These are phyloP conservation scores for Haplosporangium sp. DNA, from an alignment of 371 early-diverging fungal genomes.

Conservation along the genomic window DNA sequence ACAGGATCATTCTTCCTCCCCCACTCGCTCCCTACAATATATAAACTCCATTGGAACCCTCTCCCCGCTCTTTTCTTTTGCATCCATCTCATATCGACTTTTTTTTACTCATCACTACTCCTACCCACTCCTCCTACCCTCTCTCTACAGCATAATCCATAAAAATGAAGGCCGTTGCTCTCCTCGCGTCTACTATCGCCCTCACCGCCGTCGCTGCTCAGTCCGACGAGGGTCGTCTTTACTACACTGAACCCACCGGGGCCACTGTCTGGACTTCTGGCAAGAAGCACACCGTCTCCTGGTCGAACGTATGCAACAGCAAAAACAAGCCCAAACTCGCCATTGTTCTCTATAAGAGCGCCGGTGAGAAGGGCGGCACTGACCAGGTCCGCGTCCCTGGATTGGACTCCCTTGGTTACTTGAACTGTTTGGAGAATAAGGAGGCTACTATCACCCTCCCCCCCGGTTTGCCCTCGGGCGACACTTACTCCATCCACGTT, in stretches of 20 bases:
- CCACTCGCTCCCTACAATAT: no score
- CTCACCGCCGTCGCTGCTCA: constrained; percentile 41
- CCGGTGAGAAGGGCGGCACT: constrained; percentile 14
- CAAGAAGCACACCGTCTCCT: constrained; percentile 41
- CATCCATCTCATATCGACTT: constrained; percentile 24
- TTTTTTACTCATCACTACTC: constrained; percentile 3
- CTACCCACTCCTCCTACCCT: constrained; percentile 4
- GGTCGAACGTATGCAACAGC: constrained; percentile 50
- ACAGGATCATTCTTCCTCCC: no score
- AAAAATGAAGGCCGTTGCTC: constrained; percentile 39
- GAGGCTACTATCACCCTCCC: constrained; percentile 25
- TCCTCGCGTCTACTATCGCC: constrained; percentile 27
- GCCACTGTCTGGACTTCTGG: constrained; percentile 45
- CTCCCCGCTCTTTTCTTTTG: background rate
- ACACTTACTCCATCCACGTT: constrained; percentile 36
- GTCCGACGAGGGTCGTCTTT: constrained; percentile 36
- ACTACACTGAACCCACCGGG: constrained; percentile 31
- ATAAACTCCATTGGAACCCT: no score
- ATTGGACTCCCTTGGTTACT: constrained; percentile 24
- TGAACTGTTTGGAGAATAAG: constrained; percentile 37
- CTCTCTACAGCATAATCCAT: background rate
- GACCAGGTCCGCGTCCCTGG: constrained; percentile 36
- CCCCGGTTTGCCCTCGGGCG: constrained; percentile 34
- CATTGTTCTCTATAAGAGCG: constrained; percentile 37
- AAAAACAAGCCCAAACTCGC: constrained; percentile 18